Evolutionary conservation across 257 asterid species (phyloP).

Genomic region (Solanum pennellii): DNA sequence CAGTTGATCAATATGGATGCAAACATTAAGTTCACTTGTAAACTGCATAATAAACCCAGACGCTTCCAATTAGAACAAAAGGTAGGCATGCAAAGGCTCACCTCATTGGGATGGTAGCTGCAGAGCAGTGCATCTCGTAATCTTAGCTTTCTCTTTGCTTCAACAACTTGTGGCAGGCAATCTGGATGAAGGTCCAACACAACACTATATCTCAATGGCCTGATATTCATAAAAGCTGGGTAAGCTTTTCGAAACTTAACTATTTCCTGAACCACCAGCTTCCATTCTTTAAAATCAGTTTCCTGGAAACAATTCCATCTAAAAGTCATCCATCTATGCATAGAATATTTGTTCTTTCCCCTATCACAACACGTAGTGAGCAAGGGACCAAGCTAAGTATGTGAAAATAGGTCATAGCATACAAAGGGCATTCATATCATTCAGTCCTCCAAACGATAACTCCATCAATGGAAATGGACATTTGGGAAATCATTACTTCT

Average conservation of each 20-base stretch:
- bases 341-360: neutral
- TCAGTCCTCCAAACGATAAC: neutral
- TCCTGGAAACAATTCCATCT: constrained; percentile 60
- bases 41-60: neutral
- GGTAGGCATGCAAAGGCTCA: constrained; percentile 4
- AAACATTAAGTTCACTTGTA: neutral
- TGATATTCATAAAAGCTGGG: constrained; percentile 83
- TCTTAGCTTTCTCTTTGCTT: constrained; percentile 61
- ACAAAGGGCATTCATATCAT: neutral
- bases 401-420: neutral
- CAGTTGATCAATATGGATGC: neutral
- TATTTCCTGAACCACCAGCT: constrained; percentile 93
- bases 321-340: constrained; percentile 6
- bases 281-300: constrained; percentile 95
- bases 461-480: neutral
- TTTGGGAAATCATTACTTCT: neutral
- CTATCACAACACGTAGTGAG: neutral
- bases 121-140: constrained; percentile 80
- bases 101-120: constrained; percentile 94
- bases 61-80: neutral
- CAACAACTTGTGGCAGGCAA: constrained; percentile 41
- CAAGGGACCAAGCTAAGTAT: neutral
- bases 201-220: constrained; percentile 90
- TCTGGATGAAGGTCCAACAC: constrained; percentile 85
- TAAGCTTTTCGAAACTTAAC: constrained; percentile 93